Conservation (phyloP, 176 grass and related monocot genomes). For the Oropetium thomaeum region DNA sequence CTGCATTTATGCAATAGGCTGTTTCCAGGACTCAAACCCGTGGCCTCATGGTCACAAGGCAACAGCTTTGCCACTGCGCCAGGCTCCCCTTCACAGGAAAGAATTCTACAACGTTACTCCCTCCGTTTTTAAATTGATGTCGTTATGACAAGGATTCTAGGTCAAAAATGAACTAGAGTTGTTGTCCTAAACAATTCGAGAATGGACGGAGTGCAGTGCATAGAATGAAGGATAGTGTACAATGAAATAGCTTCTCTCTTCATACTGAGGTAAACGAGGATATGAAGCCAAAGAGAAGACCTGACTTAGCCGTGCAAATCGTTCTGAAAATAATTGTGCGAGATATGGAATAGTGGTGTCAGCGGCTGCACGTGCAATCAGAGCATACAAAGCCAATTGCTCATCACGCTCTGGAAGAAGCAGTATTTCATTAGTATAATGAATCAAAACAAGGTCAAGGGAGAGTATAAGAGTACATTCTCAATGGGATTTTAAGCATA, state of each 20-base stretch:
- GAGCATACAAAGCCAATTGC: constrained; percentile 85
- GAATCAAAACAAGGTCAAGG: background rate
- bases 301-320: constrained; percentile 70
- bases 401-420: constrained; percentile 87
- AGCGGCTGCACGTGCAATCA: constrained; percentile 77
- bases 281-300: constrained; percentile 35
- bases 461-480: constrained; percentile 13
- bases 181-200: too few species aligned
- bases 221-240: constrained; percentile 14
- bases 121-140: too few species aligned
- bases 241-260: background rate
- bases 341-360: constrained; percentile 84
- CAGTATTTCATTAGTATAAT: constrained; percentile 29
- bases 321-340: constrained; percentile 68
- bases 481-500: constrained; percentile 48
- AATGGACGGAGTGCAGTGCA: too few species aligned
- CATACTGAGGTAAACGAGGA: constrained; percentile 8
- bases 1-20: too few species aligned
- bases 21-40: too few species aligned
- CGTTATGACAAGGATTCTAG: too few species aligned
- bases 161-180: too few species aligned
- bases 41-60: too few species aligned
- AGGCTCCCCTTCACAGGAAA: too few species aligned
- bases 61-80: too few species aligned
- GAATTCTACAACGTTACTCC: constrained; percentile 3